Evolutionary conservation across 805 yeast species (phyloP), one percentile per base, ranked within the genome.

Genomic region (Yarrowia keelungensis): DNA sequence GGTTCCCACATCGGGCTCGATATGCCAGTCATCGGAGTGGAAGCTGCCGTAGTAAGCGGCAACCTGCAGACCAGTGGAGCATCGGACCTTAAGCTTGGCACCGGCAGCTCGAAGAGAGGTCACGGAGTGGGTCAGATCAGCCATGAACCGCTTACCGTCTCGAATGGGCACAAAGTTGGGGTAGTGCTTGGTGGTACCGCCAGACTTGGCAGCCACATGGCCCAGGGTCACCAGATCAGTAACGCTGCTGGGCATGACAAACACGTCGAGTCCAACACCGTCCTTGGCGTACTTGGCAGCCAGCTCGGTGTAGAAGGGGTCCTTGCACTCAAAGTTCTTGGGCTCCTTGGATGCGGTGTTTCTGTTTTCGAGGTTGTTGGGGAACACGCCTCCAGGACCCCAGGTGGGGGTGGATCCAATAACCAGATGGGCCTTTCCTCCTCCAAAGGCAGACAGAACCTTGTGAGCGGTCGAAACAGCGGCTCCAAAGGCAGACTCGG

Each of bases 61-160:
- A 9, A 94, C 91, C 75, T 91, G 96, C 66, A 95, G 80, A 0
- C 98, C 98, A 71, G 85, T 87, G 0, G 98, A 92, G 73, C 93
- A 89, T 72, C 99, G 89, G 35, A 92, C 85, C 75, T 92, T 92
- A 71, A 94, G 78, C 72, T 89, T 89, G 5, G 90, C 93, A 76
- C 91, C 95, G 73, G 89, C 89, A 5, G 96, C 98, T 15, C 89
- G 82, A 38, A 76, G 74, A 2, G 75, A 71, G 39, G 59, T 62
- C 51, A 71, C 56, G 8, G 87, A 80, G 43, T 81, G 79, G n/a
- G 82, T 80, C 71, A 89, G 81, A 35, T 89, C 90, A 53, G 87
- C 84, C 10, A 86, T 84, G 66, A 91, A 81, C 12, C 85, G 81
- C 22, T 85, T 77, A 32, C 91, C 92, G 77, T 95, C 97, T 65